Percentiles rank a stretch among this genome's conserved stretches.
Conservation (phyloP, 2,329 filamentous ascomycete genomes). For the Metarhizium album region DNA sequence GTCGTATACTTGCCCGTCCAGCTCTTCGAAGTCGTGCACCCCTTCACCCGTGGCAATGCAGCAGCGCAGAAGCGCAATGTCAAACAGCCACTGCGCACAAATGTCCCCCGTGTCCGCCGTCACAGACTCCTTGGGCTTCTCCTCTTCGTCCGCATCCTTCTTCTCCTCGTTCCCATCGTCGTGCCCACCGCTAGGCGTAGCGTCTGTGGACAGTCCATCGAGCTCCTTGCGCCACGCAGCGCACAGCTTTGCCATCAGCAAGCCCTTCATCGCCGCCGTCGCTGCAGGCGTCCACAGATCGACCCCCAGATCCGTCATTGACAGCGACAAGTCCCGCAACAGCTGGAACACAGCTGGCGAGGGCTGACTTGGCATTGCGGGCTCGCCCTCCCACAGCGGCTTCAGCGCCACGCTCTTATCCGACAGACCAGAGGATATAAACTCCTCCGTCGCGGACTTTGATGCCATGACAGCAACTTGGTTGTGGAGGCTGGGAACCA, state of each 20-base stretch:
- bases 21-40: slow-evolving; percentile 25
- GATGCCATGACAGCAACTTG: slow-evolving; percentile 46
- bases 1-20: slow-evolving; percentile 35
- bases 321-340: slow-evolving; percentile 49
- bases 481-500: slow-evolving; percentile 55
- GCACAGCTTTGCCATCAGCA: slow-evolving; percentile 40
- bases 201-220: slow-evolving; percentile 12
- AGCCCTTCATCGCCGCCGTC: slow-evolving; percentile 50
- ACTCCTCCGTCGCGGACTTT: slow-evolving; percentile 35
- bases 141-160: slow-evolving; percentile 5
- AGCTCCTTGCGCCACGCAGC: slow-evolving; percentile 36
- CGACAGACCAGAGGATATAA: slow-evolving; percentile 30
- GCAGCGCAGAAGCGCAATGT: slow-evolving; percentile 39
- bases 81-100: slow-evolving; percentile 50
- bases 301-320: slow-evolving; percentile 59
- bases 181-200: not conserved
- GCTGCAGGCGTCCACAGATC: slow-evolving; percentile 75
- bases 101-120: slow-evolving; percentile 33
- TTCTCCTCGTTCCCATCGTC: slow-evolving; percentile 6
- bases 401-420: slow-evolving; percentile 45
- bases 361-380: slow-evolving; percentile 65
- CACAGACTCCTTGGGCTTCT: slow-evolving; percentile 6
- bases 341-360: slow-evolving; percentile 66
- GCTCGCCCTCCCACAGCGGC: slow-evolving; percentile 70
- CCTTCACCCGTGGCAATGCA: slow-evolving; percentile 27